phyloP scores from a whole-genome alignment of 176 grass and related monocot species.

The Phragmites australis region DNA sequence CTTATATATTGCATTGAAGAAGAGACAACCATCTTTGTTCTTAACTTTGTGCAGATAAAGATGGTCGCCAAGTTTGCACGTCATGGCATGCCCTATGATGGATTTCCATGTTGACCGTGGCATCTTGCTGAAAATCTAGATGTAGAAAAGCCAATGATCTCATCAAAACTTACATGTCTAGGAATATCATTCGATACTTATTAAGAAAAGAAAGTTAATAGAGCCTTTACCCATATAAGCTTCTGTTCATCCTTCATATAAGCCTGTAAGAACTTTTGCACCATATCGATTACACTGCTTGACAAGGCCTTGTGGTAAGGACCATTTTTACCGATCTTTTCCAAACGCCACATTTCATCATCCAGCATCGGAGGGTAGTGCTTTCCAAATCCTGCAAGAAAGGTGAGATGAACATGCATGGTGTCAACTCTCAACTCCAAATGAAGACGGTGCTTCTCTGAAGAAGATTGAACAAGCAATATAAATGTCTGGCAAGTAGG shows the following conservation, averaged over 20 bases:
- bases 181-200: not conserved
- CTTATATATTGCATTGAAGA: conserved; percentile 53
- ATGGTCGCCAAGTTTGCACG: conserved; percentile 22
- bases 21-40: conserved; percentile 19
- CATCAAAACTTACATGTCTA: not conserved
- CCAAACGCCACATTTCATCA: conserved; percentile 55
- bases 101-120: conserved; percentile 44
- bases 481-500: not conserved
- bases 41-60: conserved; percentile 30
- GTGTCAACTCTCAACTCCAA: no score
- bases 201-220: not conserved
- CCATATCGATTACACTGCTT: conserved; percentile 32
- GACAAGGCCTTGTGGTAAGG: conserved; percentile 40
- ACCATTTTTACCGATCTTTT: conserved; percentile 42
- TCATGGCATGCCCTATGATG: conserved; percentile 55
- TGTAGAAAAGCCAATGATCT: not conserved
- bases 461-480: not conserved
- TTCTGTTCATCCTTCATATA: conserved; percentile 48
- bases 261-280: conserved; percentile 49
- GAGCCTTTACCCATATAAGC: conserved; percentile 38
- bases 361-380: conserved; percentile 44
- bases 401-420: no score
- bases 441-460: conserved; percentile 1
- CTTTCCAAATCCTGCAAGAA: conserved; percentile 49
- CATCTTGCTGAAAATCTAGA: conserved; percentile 54